Conservation (phyloP, 2,329 filamentous ascomycete species). For the Arthrobotrys musiformis region DNA sequence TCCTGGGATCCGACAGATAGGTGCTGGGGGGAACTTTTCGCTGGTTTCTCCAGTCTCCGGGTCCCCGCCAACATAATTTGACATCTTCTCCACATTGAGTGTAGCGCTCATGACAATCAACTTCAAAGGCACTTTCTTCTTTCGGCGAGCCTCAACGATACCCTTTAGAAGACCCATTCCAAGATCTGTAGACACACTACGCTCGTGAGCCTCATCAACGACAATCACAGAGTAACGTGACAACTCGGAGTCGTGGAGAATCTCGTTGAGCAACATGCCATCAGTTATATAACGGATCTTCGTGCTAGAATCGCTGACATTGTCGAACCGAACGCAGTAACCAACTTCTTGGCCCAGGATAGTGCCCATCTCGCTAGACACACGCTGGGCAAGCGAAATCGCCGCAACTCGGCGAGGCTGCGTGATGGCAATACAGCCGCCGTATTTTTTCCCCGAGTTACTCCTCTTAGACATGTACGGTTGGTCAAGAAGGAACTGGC, state of each 20-base stretch:
- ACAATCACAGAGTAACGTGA: conserved; percentile 87
- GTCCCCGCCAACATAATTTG: conserved; percentile 73
- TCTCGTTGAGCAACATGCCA: conserved; percentile 94
- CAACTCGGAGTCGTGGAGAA: conserved; percentile 84
- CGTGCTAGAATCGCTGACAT: conserved; percentile 76
- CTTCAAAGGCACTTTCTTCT: conserved; percentile 73
- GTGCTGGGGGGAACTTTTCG: conserved; percentile 29
- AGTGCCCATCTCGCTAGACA: conserved; percentile 82
- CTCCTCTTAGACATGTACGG: conserved; percentile 76
- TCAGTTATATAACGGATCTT: conserved; percentile 95
- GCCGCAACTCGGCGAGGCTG: conserved; percentile 94
- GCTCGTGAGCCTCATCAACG: conserved; percentile 96
- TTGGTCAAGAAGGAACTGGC: conserved; percentile 84
- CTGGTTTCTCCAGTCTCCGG: conserved; percentile 25
- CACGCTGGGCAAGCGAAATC: conserved; percentile 86
- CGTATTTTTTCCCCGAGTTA: conserved; percentile 67
- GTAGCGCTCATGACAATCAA: conserved; percentile 98
- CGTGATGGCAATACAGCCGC: conserved; percentile 89
- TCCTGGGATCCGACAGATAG: conserved; percentile 78
- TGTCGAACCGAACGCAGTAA: conserved; percentile 95
- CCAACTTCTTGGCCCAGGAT: conserved; percentile 72
- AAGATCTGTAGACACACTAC: conserved; percentile 92
- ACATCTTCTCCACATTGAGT: conserved; percentile 82
- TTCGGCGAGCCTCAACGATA: conserved; percentile 67
- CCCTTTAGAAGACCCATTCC: conserved; percentile 87